Conservation (phyloP, 2,329 filamentous ascomycete species). For the Aspergillus sp. region DNA sequence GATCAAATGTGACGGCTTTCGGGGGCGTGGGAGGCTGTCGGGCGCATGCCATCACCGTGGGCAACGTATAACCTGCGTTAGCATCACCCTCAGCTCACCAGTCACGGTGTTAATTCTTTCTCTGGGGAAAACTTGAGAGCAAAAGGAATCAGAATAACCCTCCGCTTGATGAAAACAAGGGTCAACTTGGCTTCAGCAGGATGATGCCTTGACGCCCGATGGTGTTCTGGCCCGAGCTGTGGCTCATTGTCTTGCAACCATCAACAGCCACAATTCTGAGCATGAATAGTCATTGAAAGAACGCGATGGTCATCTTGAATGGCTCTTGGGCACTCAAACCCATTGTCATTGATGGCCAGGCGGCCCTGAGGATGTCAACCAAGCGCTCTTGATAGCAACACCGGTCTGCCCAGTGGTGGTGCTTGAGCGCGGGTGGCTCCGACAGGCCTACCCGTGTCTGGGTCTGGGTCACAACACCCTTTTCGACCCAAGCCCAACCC, state of each 20-base stretch:
- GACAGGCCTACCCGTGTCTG: constrained; percentile 20
- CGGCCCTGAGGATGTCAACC: not conserved
- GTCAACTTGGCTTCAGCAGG: not conserved
- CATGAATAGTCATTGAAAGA: not conserved
- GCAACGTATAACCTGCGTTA: not conserved
- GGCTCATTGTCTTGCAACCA: not conserved
- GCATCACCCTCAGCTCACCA: not conserved
- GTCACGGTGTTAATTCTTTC: not conserved
- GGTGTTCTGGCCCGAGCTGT: not conserved
- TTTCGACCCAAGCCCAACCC: constrained; percentile 9
- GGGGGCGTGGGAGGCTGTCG: not conserved
- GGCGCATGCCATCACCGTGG: not conserved
- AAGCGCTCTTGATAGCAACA: constrained; percentile 3
- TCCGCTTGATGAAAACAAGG: not conserved
- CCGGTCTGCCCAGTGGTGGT: constrained; percentile 7
- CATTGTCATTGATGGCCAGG: not conserved
- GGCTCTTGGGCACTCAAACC: not conserved
- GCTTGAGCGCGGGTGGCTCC: constrained; percentile 22
- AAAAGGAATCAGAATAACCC: not conserved
- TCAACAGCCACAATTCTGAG: not conserved
- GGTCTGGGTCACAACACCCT: constrained; percentile 15
- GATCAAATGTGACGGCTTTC: not conserved
- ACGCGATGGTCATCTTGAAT: not conserved
- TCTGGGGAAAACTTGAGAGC: not conserved
- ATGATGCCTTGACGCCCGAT: not conserved